Evolutionary conservation across 345 rosid species (phyloP).

Genomic region (Lepidium sativum): DNA sequence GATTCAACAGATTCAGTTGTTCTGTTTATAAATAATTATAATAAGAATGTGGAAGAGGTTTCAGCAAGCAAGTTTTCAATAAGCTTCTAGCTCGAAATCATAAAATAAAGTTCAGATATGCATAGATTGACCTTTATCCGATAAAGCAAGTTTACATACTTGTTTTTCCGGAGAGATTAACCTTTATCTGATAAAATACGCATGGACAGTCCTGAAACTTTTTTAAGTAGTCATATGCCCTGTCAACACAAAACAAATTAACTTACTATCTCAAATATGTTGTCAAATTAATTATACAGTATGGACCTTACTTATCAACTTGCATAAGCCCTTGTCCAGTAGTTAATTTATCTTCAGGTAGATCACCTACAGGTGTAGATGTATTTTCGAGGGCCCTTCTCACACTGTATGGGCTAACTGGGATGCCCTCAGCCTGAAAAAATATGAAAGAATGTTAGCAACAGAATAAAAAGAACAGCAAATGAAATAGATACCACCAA

Average conservation of each 20-base stretch:
- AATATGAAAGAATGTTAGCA: conserved; percentile 16
- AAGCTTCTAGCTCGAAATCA: conserved; percentile 6
- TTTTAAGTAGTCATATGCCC: conserved; percentile 77
- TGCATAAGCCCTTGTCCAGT: conserved; percentile 96
- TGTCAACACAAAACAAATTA: conserved; percentile 28
- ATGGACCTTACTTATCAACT: conserved; percentile 73
- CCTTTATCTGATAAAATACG: conserved; percentile 64
- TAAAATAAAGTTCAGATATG: not conserved
- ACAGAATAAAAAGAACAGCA: conserved; percentile 7
- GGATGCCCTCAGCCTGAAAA: conserved; percentile 69
- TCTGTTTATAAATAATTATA: not conserved
- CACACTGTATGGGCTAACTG: conserved; percentile 76
- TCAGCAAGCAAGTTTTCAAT: conserved; percentile 4
- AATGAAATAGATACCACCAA: not conserved
- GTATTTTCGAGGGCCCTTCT: conserved; percentile 94
- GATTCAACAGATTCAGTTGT: not conserved
- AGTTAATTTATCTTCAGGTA: conserved; percentile 76
- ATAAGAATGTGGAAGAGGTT: conserved; percentile 2
- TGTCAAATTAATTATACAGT: not conserved
- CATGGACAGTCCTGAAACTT: conserved; percentile 44
- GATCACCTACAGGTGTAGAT: conserved; percentile 55
- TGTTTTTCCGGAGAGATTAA: conserved; percentile 71
- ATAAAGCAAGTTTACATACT: conserved; percentile 54
- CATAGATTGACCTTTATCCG: conserved; percentile 63
- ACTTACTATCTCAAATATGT: conserved; percentile 16